These are phyloP conservation scores for Cryptosporidium muris DNA, from an alignment of 169 alveolate genomes.

Conservation along the genomic window DNA sequence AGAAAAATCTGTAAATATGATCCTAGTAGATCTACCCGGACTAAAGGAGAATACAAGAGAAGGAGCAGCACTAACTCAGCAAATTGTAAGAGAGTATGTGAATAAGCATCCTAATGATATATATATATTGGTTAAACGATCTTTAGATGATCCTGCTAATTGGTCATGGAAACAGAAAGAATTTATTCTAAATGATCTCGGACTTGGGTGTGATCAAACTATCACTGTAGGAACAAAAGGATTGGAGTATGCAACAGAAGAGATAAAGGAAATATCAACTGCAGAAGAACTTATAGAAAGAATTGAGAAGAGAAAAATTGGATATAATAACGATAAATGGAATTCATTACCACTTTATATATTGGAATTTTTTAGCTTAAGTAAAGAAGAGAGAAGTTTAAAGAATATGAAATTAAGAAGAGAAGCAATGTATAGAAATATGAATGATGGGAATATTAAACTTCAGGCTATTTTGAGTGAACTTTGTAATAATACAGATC, in stretches of 20 bases:
- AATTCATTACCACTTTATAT: conserved; percentile 82
- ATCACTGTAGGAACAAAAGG: conserved; percentile 90
- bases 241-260: conserved; percentile 81
- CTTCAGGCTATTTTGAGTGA: conserved; percentile 21
- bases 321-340: conserved; percentile 80
- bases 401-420: conserved; percentile 80
- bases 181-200: conserved; percentile 76
- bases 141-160: conserved; percentile 89
- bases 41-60: conserved; percentile 87
- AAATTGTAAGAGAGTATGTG: conserved; percentile 86
- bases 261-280: conserved; percentile 81
- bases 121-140: conserved; percentile 85
- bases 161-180: conserved; percentile 85
- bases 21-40: conserved; percentile 90
- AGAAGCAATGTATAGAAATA: conserved; percentile 82
- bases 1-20: conserved; percentile 17
- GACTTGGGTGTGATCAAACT: conserved; percentile 85
- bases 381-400: conserved; percentile 84
- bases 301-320: conserved; percentile 75
- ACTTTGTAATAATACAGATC: conserved; percentile 76
- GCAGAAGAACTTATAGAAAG: conserved; percentile 83
- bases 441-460: conserved; percentile 75
- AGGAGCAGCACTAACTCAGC: conserved; percentile 86
- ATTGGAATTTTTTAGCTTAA: conserved; percentile 83
- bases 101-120: conserved; percentile 87